Base-by-base conservation (phyloP, 352 stramenopile genomes). In the Aphanomyces astaci region DNA sequence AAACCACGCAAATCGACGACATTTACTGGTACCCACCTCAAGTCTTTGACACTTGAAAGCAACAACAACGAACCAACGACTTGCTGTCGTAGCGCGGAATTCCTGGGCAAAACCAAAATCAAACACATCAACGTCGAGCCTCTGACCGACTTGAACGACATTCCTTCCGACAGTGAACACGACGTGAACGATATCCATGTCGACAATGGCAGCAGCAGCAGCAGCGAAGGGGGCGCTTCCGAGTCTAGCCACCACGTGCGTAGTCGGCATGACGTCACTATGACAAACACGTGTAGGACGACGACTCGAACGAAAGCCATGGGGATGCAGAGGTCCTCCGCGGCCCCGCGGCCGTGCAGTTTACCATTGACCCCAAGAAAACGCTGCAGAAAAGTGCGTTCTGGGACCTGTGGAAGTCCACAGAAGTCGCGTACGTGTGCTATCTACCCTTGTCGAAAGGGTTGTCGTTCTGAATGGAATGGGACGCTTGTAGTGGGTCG, bases 401-500 rank as follows among this genome's bases (percentile, higher is more conserved):
- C 22, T 68, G 62, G 62, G 62, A 68, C n/a, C 43, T 45, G n/a
- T 68, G 62, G 62, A 68, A 68, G 62, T n/a, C 30, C 2, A 43
- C 22, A 0, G 40, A 59, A 19, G 62, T 68, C 40, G 46, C 62
- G 62, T 68, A 59, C 46, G 62, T 68, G 13, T n/a, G 15, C 19
- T 9, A n/a, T n/a, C n/a, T n/a, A n/a, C n/a, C n/a, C n/a, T n/a
- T n/a, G n/a, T n/a, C n/a, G n/a, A n/a, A n/a, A n/a, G n/a, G n/a
- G n/a, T n/a, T n/a, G n/a, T n/a, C n/a, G n/a, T n/a, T n/a, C n/a
- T n/a, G n/a, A n/a, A n/a, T n/a, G n/a, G n/a, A n/a, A n/a, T n/a
- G n/a, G n/a, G n/a, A n/a, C n/a, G n/a, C n/a, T 40, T 43, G 25
- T 56, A 90, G 82, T 13, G 84, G 84, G 39, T 85, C 82, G 0